Evolutionary conservation across 2,329 filamentous ascomycete genomes (phyloP).

Genomic region (Basipetospora sp.): DNA sequence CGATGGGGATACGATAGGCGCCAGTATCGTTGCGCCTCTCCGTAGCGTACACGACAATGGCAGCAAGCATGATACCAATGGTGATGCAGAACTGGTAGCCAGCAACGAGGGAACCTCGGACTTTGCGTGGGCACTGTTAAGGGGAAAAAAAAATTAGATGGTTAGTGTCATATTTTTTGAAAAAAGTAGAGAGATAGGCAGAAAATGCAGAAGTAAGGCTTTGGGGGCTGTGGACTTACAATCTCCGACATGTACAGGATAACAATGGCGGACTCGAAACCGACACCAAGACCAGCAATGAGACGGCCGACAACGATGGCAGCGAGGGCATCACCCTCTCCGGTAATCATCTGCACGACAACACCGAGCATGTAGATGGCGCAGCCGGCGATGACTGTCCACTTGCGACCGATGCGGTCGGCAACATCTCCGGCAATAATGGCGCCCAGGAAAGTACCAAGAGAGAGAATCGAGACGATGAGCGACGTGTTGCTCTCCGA

Average conservation of each 20-base stretch:
- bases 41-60: conserved; percentile 59
- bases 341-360: conserved; percentile 47
- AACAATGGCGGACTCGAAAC: conserved; percentile 66
- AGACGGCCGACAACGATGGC: conserved; percentile 60
- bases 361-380: conserved; percentile 55
- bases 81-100: conserved; percentile 77
- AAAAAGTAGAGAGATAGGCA: too few relatives aligned
- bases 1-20: conserved; percentile 69
- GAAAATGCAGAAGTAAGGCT: too few relatives aligned
- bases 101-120: conserved; percentile 63
- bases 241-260: conserved; percentile 84
- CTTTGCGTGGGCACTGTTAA: conserved; percentile 44
- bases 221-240: too few relatives aligned
- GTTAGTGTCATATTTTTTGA: too few relatives aligned
- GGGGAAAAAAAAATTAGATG: conserved; percentile 11
- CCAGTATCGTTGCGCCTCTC: conserved; percentile 45
- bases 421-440: conserved; percentile 63
- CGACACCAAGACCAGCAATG: conserved; percentile 62
- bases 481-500: conserved; percentile 33
- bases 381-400: conserved; percentile 58
- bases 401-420: conserved; percentile 59
- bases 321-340: conserved; percentile 32
- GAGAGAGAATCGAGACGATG: conserved; percentile 63
- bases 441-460: conserved; percentile 65
- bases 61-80: conserved; percentile 60